phyloP scores from a whole-genome alignment of 75 land plant species.

The Sequoiadendron giganteum region DNA sequence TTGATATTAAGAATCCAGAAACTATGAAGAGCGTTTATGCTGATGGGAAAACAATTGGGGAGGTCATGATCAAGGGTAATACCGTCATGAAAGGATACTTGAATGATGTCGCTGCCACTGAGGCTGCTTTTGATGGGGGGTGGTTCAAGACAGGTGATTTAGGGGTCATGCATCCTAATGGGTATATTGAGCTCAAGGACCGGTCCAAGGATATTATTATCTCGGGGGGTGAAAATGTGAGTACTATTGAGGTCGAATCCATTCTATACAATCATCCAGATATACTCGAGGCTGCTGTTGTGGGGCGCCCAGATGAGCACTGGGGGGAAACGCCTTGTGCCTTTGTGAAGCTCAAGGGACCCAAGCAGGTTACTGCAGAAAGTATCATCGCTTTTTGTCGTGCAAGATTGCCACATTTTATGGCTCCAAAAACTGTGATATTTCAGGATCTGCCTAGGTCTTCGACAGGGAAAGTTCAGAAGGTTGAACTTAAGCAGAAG shows the following conservation, averaged over 20 bases:
- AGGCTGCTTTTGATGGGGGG: constrained; percentile 42
- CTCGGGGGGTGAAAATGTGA: constrained; percentile 63
- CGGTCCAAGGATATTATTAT: constrained; percentile 62
- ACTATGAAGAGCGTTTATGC: constrained; percentile 45
- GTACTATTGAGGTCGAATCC: constrained; percentile 59
- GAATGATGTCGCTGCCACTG: constrained; percentile 35
- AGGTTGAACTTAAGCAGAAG: constrained; percentile 42
- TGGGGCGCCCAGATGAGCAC: constrained; percentile 53
- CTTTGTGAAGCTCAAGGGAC: constrained; percentile 44
- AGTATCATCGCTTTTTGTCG: constrained; percentile 44
- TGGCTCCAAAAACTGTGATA: constrained; percentile 51
- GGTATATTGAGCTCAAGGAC: constrained; percentile 47
- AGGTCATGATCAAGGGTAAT: constrained; percentile 57
- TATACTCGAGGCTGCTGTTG: constrained; percentile 62
- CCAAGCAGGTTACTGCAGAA: constrained; percentile 15
- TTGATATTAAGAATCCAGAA: constrained; percentile 40
- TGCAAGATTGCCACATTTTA: constrained; percentile 38
- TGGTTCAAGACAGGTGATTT: constrained; percentile 62
- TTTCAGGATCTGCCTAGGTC: constrained; percentile 61
- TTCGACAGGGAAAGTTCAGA: constrained; percentile 57
- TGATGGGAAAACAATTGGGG: constrained; percentile 54
- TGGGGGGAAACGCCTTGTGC: constrained; percentile 77
- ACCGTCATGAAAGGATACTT: constrained; percentile 64
- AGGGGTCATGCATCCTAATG: constrained; percentile 50
- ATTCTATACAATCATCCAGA: constrained; percentile 49